phyloP scores from a whole-genome alignment of 805 yeast genomes.

The Cyberlindnera mississippiensis region DNA sequence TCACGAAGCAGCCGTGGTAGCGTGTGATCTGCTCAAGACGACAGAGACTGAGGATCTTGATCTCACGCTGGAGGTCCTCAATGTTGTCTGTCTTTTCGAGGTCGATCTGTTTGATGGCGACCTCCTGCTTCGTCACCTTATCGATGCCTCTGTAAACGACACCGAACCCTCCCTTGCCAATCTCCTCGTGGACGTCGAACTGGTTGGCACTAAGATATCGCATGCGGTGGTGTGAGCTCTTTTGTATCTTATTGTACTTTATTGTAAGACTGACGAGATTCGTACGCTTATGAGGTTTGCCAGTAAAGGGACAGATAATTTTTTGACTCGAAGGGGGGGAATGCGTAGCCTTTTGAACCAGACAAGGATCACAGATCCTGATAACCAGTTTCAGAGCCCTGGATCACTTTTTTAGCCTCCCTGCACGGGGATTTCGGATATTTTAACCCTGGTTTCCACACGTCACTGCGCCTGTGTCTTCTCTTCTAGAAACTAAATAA shows the following conservation, averaged over 20 bases:
- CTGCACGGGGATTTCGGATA: no score
- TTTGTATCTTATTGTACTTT: no score
- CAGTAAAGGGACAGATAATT: no score
- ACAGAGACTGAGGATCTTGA: constrained; percentile 77
- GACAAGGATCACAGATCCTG: neutral
- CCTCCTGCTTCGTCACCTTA: constrained; percentile 65
- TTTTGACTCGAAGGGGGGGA: neutral
- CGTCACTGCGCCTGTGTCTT: neutral
- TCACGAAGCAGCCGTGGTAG: constrained; percentile 81
- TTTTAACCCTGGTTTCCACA: no score
- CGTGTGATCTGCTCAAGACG: constrained; percentile 81
- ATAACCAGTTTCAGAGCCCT: no score
- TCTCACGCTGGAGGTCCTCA: constrained; percentile 87
- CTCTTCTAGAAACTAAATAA: neutral
- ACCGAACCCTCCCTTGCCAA: constrained; percentile 96
- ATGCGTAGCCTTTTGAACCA: neutral
- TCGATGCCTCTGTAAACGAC: constrained; percentile 86
- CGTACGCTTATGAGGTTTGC: no score
- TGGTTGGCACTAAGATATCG: constrained; percentile 29
- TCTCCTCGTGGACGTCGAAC: constrained; percentile 61
- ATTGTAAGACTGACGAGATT: no score
- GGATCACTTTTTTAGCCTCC: no score
- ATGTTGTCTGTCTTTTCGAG: constrained; percentile 90
- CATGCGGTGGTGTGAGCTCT: constrained; percentile 5
- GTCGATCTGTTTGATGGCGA: constrained; percentile 90